Evolutionary conservation across 768 basidiomycete genomes (phyloP).

Genomic region (Kwoniella heveanensis): DNA sequence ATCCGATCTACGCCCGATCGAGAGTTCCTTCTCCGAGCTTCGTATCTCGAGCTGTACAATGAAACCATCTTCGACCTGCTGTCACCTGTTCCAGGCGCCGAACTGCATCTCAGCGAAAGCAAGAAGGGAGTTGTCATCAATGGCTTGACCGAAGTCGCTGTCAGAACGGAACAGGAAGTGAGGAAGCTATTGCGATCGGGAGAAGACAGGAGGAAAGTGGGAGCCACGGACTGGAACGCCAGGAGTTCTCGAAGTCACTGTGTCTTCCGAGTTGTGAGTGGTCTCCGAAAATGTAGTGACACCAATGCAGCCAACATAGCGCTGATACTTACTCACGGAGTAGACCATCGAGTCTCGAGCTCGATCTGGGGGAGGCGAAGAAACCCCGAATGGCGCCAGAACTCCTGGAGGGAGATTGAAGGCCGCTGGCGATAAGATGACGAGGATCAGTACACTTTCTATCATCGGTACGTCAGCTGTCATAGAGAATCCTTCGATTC

Average conservation of each 20-base stretch:
- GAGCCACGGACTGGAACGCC: conserved; percentile 99
- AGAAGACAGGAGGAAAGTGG: conserved; percentile 82
- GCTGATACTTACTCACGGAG: background rate
- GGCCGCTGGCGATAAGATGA: conserved; percentile 47
- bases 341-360: conserved; percentile 73
- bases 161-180: conserved; percentile 85
- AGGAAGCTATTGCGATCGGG: conserved; percentile 81
- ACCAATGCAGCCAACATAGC: no score
- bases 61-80: conserved; percentile 63
- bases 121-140: conserved; percentile 62
- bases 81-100: conserved; percentile 71
- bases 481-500: no score
- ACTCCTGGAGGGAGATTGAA: conserved; percentile 40
- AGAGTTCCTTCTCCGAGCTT: conserved; percentile 92
- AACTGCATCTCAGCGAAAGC: conserved; percentile 59
- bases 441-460: conserved; percentile 52
- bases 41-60: conserved; percentile 97
- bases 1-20: conserved; percentile 65
- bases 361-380: conserved; percentile 59
- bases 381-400: conserved; percentile 48
- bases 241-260: conserved; percentile 91
- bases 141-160: conserved; percentile 85
- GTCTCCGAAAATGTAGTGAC: no score
- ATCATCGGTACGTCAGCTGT: conserved; percentile 43
- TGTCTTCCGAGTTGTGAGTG: conserved; percentile 80